Base-by-base conservation (phyloP, 768 basidiomycete genomes). In the Cubamyces sp. region DNA sequence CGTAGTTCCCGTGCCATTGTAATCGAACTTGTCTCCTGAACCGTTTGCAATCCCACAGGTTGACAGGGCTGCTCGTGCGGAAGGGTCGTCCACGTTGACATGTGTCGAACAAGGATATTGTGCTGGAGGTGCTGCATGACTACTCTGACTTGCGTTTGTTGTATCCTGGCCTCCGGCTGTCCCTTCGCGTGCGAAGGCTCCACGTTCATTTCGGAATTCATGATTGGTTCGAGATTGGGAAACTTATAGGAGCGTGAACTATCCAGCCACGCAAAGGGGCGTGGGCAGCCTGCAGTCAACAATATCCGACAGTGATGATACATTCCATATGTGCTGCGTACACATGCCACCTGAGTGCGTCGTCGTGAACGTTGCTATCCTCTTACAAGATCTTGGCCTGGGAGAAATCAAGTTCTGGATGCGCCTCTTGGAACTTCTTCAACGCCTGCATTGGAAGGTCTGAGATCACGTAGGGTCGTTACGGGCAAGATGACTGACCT, bases 341-440 rank as follows among this genome's bases (percentile, higher is more conserved):
- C 53, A 19, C 1, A 19, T 40, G 12, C 8, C 15, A 15, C 15
- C 16, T 39, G 8, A 48, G 28, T 30, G 28, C 28, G 28, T 30
- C 23, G 21, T 41, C 28, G 5, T 43, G 40, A 12, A 39, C 46
- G 25, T 6, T 23, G 28, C 28, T 3, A 15, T 30, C 28, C 34
- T 34, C 21, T 68, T 79, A 94, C 63, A 89, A 88, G 57, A 94
- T 91, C 74, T 94, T 94, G 11, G 92, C 94, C 14, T 95, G 88
- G 26, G 91, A 92, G 73, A 98, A 96, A 74, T 98, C 96, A 69
- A 98, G 81, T 74, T 98, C 96, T 0, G 96, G 96, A 74, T 98
- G 95, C 41, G 85, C 84, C 1, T 79, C 86, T 77, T 95, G 91
- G 78, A 98, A 97, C 74, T 90, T 95, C 76, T 87, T 85, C 60